phyloP scores from a whole-genome alignment of 2,329 filamentous ascomycete genomes.

The Fusarium burgessii region DNA sequence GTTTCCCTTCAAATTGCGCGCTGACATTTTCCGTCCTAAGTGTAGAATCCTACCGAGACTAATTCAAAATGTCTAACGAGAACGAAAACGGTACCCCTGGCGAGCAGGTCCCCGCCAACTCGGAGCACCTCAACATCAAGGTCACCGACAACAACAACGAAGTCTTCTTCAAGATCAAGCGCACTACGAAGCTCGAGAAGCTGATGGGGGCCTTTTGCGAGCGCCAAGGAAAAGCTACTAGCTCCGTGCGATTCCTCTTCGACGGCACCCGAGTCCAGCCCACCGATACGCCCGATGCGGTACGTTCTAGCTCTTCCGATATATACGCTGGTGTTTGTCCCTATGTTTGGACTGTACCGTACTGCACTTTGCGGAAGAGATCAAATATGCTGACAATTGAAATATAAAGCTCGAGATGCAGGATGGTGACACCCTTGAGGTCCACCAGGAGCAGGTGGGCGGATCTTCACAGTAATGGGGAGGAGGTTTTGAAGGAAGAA shows the following conservation, averaged over 20 bases:
- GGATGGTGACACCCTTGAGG: conserved; percentile 95
- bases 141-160: conserved; percentile 99
- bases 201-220: conserved; percentile 99
- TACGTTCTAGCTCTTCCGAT: conserved; percentile 63
- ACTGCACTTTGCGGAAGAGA: background rate
- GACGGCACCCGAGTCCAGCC: conserved; percentile 94
- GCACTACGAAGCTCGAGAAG: conserved; percentile 94
- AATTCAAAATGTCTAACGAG: conserved; percentile 60
- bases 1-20: conserved; percentile 9
- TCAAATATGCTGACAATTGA: conserved; percentile 18
- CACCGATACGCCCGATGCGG: conserved; percentile 89
- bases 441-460: conserved; percentile 98
- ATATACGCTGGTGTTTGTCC: background rate
- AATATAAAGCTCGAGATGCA: conserved; percentile 86
- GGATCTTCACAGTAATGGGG: conserved; percentile 58
- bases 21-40: conserved; percentile 26
- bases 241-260: conserved; percentile 92
- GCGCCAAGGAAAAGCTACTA: conserved; percentile 87
- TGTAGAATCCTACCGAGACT: conserved; percentile 3
- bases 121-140: conserved; percentile 98
- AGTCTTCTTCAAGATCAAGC: conserved; percentile 99
- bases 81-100: conserved; percentile 63
- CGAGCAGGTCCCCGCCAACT: conserved; percentile 60
- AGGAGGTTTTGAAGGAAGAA: conserved; percentile 1
- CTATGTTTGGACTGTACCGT: background rate